Evolutionary conservation across 495 filamentous ascomycete species (phyloP).

Genomic region (Penicillium lividum): DNA sequence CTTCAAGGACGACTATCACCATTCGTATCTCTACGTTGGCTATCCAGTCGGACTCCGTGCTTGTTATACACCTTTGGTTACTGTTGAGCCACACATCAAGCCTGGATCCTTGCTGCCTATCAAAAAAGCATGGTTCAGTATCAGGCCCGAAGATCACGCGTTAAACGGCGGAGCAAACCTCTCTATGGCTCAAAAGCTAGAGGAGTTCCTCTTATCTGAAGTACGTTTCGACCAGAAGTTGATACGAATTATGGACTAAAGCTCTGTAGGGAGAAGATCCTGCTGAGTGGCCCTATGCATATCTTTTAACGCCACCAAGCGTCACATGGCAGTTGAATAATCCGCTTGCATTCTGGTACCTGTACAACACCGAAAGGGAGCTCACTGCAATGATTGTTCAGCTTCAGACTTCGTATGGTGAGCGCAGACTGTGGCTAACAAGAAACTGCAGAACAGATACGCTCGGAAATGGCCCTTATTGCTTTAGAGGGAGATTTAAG

Average conservation of each 20-base stretch:
- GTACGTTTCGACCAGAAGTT: no score
- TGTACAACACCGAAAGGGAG: background rate
- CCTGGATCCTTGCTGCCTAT: background rate
- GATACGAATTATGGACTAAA: no score
- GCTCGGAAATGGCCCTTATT: background rate
- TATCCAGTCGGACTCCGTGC: background rate
- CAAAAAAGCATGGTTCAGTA: constrained; percentile 3
- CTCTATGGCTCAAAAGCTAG: background rate
- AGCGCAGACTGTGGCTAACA: background rate
- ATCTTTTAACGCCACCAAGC: background rate
- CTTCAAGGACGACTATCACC: background rate
- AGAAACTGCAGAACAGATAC: no score
- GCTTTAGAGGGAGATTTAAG: background rate
- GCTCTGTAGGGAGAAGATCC: background rate
- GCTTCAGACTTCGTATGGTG: background rate
- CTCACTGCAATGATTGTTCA: constrained; percentile 4
- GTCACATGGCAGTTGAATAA: background rate
- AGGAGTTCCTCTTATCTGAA: background rate
- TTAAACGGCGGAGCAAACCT: background rate
- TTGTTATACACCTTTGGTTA: background rate
- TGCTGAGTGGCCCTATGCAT: background rate
- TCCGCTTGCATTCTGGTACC: background rate
- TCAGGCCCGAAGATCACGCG: background rate
- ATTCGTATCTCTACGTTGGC: constrained; percentile 2
- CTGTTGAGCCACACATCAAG: background rate